Base-by-base conservation (phyloP, 2,329 filamentous ascomycete genomes). In the Penicillium sp. region DNA sequence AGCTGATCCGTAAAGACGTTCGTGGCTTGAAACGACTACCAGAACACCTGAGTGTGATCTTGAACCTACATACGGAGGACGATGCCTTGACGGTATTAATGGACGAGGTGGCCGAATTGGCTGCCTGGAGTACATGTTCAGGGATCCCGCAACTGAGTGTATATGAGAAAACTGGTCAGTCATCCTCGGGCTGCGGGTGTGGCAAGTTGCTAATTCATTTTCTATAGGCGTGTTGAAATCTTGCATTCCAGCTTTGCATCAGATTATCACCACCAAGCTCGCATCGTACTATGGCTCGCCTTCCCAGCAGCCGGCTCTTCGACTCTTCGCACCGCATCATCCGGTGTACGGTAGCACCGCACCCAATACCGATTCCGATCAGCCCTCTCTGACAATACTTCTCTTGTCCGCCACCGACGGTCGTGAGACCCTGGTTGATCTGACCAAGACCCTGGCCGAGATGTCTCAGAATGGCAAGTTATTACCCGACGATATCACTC, bases 401-500 rank as follows among this genome's bases (percentile, higher is more conserved):
- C 77, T 98, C 26, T 77, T 98, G 34, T 94, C 87, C 10, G 79
- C 80, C 25, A 84, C 90, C 39, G 92, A 98, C 54, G 90, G 92
- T 32, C 80, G 90, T 37, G 87, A 94, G 57, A 95, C 90, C 3
- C 78, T 98, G 46, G 89, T 98, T 27, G 92, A 98, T 63, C 75
- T 98, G 30, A 98, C 92, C 28, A 87, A 89, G 58, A 96, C 93
- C 1, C 73, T 98, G 14, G 79, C 90, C 4, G 86, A 95, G 59
- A 96, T 98, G 92, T 85, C 87, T 5, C 92, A 96, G 64, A 80
- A 82, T 51, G 80, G 80, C 41, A 95, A 95, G 65, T 74, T 98
- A 10, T 77, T 78, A 2, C 76, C 85, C 1, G 73, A 79, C 20
- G 89, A 98, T 59, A 89, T 98, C 56, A 88, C 80, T 39, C 74